Evolutionary conservation across 164 flowering plant species (phyloP).

Genomic region (Euptelea pleiosperma): DNA sequence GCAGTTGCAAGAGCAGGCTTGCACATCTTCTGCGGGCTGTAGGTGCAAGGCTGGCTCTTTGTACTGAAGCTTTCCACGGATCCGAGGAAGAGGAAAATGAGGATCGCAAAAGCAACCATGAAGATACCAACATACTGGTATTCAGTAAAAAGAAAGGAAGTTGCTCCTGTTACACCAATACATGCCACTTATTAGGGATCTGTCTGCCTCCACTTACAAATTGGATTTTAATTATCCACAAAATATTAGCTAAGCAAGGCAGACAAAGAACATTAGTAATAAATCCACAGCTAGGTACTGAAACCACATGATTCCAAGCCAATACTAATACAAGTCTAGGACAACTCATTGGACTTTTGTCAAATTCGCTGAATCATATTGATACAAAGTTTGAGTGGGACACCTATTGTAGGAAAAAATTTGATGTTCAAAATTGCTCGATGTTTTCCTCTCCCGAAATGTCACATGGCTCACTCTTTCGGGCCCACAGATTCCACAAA

Average conservation of each 20-base stretch:
- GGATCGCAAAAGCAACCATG: constrained; percentile 68
- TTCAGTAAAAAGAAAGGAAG: constrained; percentile 65
- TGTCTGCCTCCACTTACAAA: not conserved
- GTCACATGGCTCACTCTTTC: no score
- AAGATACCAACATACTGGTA: constrained; percentile 70
- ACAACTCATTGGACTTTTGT: no score
- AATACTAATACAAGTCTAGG: no score
- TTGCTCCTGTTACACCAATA: constrained; percentile 45
- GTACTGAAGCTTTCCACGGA: constrained; percentile 80
- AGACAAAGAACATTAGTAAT: no score
- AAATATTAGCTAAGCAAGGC: not conserved
- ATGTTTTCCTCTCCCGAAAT: no score
- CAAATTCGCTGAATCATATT: no score
- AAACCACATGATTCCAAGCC: no score
- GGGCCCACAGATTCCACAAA: no score
- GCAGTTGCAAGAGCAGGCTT: constrained; percentile 80
- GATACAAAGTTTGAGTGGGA: no score
- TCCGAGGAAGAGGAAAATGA: constrained; percentile 74
- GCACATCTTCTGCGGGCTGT: constrained; percentile 43
- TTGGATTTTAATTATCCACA: not conserved
- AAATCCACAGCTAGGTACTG: no score
- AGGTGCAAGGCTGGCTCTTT: constrained; percentile 53
- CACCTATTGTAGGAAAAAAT: no score
- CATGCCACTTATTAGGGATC: not conserved
- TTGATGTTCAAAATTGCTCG: no score